Evolutionary conservation across 306 rosid genomes (phyloP), one percentile per base, ranked within the genome.

Genomic region (Castanopsis chinensis): DNA sequence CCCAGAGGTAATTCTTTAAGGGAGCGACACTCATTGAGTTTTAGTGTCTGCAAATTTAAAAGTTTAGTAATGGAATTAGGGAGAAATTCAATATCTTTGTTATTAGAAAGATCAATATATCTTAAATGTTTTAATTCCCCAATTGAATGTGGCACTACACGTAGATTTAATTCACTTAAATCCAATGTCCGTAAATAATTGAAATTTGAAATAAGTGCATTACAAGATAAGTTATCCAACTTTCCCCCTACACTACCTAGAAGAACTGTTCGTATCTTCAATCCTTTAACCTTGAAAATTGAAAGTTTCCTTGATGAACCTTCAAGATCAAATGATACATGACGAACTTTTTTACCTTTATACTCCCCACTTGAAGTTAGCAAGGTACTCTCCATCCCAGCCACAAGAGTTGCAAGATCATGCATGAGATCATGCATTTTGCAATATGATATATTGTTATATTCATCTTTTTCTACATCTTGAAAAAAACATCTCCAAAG

Each of bases 401-500:
- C 77, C 45, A 76, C 77, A 49, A 54, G 35, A 51, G 49, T 76
- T 33, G 85, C 80, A 59, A 81, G 85, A 57, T 81, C 77, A 19
- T 68, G 74, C 74, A 70, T 13, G 19, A 81, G 73, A 76, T 71
- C 80, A 70, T 81, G 81, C 80, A 81, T 76, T 49, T 32, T 81
- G 73, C 68, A 30, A 30, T 3, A 76, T 20, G 60, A 69, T 59
- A 70, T 76, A 63, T 76, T 80, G 35, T 70, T 70, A 2, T 60
- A 27, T 30, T 3, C 0, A 71, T 81, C 71, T 80, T 60, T 57
- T 5, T 15, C 35, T 17, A 61, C 81, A 33, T 70, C 72, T 0
- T 81, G 77, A 60, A 81, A 59, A 32, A 81, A 54, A 53, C 73
- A 81, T 49, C 85, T 81, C 7, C 73, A 71, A 43, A 81, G 80